Conservation (phyloP, 805 yeast genomes). For the Candida bentonensis region DNA sequence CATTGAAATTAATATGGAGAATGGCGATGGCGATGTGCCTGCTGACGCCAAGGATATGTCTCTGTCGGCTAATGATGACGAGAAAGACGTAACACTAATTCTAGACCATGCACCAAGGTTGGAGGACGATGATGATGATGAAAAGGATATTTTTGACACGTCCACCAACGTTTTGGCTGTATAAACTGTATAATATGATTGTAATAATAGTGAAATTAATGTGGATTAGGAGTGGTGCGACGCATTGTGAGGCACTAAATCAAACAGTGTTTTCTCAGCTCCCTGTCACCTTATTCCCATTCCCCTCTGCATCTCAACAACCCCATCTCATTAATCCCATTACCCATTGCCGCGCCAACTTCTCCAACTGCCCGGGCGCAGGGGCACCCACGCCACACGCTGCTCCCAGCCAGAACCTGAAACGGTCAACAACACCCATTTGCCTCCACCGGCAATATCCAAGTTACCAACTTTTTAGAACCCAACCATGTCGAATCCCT, state of each 20-base stretch:
- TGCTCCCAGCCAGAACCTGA: too few species aligned
- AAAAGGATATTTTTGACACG: conserved; percentile 1
- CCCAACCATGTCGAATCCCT: background rate
- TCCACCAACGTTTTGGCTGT: conserved; percentile 1
- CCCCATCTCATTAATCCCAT: too few species aligned
- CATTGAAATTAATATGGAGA: background rate
- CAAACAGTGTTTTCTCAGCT: too few species aligned
- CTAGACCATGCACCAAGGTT: background rate
- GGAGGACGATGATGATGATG: background rate
- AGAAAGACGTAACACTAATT: background rate
- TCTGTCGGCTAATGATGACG: background rate
- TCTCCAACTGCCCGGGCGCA: too few species aligned
- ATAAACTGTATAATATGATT: too few species aligned
- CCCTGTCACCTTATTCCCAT: too few species aligned
- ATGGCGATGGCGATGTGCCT: background rate
- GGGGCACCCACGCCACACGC: too few species aligned
- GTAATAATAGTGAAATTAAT: too few species aligned
- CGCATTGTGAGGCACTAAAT: too few species aligned
- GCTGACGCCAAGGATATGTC: background rate
- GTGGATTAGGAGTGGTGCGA: too few species aligned
- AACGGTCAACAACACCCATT: background rate
- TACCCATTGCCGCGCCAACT: too few species aligned
- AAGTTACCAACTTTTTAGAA: background rate
- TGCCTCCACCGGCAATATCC: background rate
- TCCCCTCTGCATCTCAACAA: too few species aligned